Conservation (phyloP, 2,329 filamentous ascomycete genomes). For the Pseudohalonectria lignicola region DNA sequence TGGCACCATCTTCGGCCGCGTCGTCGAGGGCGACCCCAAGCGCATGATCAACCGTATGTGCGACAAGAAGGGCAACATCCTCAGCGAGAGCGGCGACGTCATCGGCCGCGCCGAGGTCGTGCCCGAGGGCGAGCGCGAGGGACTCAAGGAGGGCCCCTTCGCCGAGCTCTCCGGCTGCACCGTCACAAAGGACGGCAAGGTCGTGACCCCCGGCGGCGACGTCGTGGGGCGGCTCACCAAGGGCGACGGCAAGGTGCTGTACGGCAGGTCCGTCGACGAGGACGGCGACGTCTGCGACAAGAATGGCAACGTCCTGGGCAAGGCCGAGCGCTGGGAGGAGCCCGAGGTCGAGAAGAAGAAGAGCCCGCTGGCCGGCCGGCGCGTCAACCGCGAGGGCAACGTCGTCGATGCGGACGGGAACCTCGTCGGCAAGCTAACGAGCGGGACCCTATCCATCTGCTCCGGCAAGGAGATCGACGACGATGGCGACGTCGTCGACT, state of each 20-base stretch:
- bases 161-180: constrained; percentile 53
- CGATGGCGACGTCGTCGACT: constrained; percentile 61
- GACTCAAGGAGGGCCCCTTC: constrained; percentile 56
- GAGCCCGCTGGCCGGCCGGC: constrained; percentile 39
- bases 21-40: constrained; percentile 56
- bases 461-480: constrained; percentile 60
- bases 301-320: constrained; percentile 50
- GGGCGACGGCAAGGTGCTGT: constrained; percentile 61
- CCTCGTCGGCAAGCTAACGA: constrained; percentile 55
- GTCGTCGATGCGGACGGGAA: constrained; percentile 48
- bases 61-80: constrained; percentile 60
- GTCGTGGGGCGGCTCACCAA: constrained; percentile 61
- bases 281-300: constrained; percentile 75
- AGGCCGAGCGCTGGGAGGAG: constrained; percentile 50
- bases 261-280: constrained; percentile 65
- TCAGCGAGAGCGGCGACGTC: constrained; percentile 61
- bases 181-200: constrained; percentile 57
- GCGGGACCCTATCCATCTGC: constrained; percentile 54
- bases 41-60: constrained; percentile 57
- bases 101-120: constrained; percentile 59
- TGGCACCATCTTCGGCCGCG: constrained; percentile 49
- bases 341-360: constrained; percentile 39
- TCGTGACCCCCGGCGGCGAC: constrained; percentile 55
- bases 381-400: constrained; percentile 48
- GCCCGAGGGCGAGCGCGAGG: constrained; percentile 53